A percentile compares a stretch with the other conserved stretches of the same genome.
Conservation (phyloP, 306 rosid species). For the Abrus precatorius region DNA sequence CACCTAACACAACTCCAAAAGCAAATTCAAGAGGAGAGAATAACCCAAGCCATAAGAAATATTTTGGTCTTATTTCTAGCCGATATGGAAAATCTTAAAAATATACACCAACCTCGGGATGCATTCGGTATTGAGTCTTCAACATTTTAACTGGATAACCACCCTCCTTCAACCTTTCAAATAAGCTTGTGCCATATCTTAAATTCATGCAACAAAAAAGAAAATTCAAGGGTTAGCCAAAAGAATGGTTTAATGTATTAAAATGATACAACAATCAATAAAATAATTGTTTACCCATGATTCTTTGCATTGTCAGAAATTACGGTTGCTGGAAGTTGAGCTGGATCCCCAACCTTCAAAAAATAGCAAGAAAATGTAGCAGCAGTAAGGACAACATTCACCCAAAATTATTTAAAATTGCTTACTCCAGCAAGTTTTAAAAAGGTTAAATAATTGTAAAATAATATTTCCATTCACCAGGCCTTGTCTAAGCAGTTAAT, state of each 20-base stretch:
- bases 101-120: slow-evolving; percentile 85
- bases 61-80: background rate
- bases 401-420: slow-evolving; percentile 7
- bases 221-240: slow-evolving; percentile 27
- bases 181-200: slow-evolving; percentile 90
- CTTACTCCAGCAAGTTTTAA: slow-evolving; percentile 21
- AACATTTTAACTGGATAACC: slow-evolving; percentile 98
- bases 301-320: slow-evolving; percentile 75
- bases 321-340: slow-evolving; percentile 98
- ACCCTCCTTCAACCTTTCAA: slow-evolving; percentile 81
- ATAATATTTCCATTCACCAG: slow-evolving; percentile 15
- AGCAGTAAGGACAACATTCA: slow-evolving; percentile 18
- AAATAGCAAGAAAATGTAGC: slow-evolving; percentile 11
- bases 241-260: slow-evolving; percentile 7
- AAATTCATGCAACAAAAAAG: slow-evolving; percentile 48
- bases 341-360: slow-evolving; percentile 91
- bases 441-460: slow-evolving; percentile 22
- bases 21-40: background rate
- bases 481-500: slow-evolving; percentile 14
- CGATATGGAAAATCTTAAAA: background rate
- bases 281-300: slow-evolving; percentile 65
- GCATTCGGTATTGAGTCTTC: slow-evolving; percentile 98
- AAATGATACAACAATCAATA: slow-evolving; percentile 14
- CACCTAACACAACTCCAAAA: background rate
- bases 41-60: background rate